Conservation (phyloP, 148 eudicot genomes). For the Suaeda aralocaspica region DNA sequence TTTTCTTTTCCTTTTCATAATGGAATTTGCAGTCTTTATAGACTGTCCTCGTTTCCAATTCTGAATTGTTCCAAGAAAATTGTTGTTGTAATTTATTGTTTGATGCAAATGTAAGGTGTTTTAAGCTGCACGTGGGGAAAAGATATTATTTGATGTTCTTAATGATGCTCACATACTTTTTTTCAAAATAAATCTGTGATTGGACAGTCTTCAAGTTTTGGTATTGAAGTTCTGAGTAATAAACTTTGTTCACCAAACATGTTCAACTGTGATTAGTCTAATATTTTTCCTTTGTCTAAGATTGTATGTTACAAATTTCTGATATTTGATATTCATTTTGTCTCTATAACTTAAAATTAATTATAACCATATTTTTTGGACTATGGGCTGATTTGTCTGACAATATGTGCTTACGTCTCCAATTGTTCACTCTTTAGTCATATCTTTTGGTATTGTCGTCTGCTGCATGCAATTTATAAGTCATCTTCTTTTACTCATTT, state of each 20-base stretch:
- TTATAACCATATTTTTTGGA: not conserved
- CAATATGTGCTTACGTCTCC: not conserved
- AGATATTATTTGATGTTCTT: not conserved
- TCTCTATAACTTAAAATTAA: not conserved
- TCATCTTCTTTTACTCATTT: slow-evolving; percentile 16
- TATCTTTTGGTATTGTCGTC: not conserved
- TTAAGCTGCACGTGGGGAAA: no score
- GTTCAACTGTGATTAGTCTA: not conserved
- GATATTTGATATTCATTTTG: not conserved
- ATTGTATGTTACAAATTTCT: not conserved
- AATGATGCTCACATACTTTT: not conserved
- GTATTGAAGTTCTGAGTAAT: not conserved
- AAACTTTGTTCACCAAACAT: not conserved
- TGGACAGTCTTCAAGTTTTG: not conserved
- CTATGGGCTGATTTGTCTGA: no score
- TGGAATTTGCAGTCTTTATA: not conserved
- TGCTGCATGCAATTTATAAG: slow-evolving; percentile 1
- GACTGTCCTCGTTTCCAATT: not conserved
- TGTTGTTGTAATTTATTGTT: not conserved
- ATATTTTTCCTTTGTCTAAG: not conserved
- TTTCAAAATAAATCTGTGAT: not conserved
- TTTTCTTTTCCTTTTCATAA: not conserved
- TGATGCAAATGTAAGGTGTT: no score
- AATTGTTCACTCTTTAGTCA: not conserved
- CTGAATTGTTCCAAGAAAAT: not conserved